These are phyloP conservation scores for Tilletia indica DNA, from an alignment of 1,284 basidiomycete genomes.

Conservation along the genomic window DNA sequence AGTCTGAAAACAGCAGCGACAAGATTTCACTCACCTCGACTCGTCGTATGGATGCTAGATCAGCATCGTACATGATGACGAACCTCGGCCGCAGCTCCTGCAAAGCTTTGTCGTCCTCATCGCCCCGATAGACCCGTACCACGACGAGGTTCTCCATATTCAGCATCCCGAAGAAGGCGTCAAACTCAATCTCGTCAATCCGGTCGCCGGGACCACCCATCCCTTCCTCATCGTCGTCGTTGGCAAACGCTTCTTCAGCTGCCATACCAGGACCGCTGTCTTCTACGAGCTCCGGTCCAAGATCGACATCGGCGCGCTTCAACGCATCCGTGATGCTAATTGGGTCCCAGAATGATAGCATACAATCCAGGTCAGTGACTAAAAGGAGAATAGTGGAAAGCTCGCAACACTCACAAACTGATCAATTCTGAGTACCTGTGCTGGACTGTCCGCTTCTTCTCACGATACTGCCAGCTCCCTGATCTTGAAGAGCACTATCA, in stretches of 20 bases:
- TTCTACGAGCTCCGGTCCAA: not conserved
- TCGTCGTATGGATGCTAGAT: slow-evolving; percentile 83
- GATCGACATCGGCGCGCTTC: slow-evolving; percentile 20
- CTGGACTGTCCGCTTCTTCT: slow-evolving; percentile 57
- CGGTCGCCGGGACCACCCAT: slow-evolving; percentile 19
- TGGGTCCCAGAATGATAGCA: too few relatives aligned
- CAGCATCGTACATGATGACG: slow-evolving; percentile 87
- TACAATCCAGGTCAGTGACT: too few relatives aligned
- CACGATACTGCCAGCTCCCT: slow-evolving; percentile 46
- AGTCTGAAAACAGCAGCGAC: too few relatives aligned
- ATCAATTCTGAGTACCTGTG: slow-evolving; percentile 19
- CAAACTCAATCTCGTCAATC: slow-evolving; percentile 62
- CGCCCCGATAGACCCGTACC: slow-evolving; percentile 83
- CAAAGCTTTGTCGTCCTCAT: slow-evolving; percentile 84
- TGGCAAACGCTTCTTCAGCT: not conserved
- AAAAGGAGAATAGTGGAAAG: too few relatives aligned
- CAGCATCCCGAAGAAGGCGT: slow-evolving; percentile 78
- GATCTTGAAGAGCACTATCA: slow-evolving; percentile 70
- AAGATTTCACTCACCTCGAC: slow-evolving; percentile 75
- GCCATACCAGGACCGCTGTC: slow-evolving; percentile 14
- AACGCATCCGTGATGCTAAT: slow-evolving; percentile 25
- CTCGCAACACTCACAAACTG: too few relatives aligned
- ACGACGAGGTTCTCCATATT: slow-evolving; percentile 77
- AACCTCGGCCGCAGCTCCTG: slow-evolving; percentile 86
- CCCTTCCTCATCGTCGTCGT: slow-evolving; percentile 32